Evolutionary conservation across 2,329 filamentous ascomycete species (phyloP).

Genomic region (Alternaria sp.): DNA sequence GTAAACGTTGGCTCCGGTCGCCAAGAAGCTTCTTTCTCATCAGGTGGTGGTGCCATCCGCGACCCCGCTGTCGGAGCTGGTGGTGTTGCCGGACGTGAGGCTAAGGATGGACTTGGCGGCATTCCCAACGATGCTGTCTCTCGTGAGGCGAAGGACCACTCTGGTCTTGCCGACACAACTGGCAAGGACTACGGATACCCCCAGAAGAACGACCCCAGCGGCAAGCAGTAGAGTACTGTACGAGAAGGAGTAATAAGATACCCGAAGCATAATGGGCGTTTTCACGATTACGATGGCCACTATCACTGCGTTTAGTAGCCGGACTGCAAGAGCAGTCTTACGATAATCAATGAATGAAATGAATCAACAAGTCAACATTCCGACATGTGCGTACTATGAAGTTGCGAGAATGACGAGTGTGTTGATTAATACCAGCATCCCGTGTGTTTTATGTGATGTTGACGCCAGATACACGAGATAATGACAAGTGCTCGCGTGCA

Average conservation of each 20-base stretch:
- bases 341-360: slow-evolving; percentile 11
- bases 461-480: not conserved
- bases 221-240: slow-evolving; percentile 28
- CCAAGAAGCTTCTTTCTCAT: slow-evolving; percentile 54
- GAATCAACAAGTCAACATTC: slow-evolving; percentile 18
- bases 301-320: slow-evolving; percentile 24
- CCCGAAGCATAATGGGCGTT: slow-evolving; percentile 11
- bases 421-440: not conserved
- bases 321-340: slow-evolving; percentile 22
- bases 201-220: slow-evolving; percentile 51
- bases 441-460: not conserved
- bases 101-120: slow-evolving; percentile 63
- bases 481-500: not conserved
- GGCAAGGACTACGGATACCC: slow-evolving; percentile 55
- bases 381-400: not conserved
- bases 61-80: slow-evolving; percentile 63
- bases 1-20: slow-evolving; percentile 75
- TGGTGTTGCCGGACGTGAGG: slow-evolving; percentile 69
- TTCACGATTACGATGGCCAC: slow-evolving; percentile 11
- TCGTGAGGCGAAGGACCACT: slow-evolving; percentile 55
- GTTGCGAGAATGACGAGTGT: not conserved
- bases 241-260: slow-evolving; percentile 3
- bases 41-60: slow-evolving; percentile 56
- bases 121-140: slow-evolving; percentile 69
- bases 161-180: slow-evolving; percentile 54